These are phyloP conservation scores for Scutellaria galericulata DNA, from an alignment of 257 asterid genomes.

Conservation along the genomic window DNA sequence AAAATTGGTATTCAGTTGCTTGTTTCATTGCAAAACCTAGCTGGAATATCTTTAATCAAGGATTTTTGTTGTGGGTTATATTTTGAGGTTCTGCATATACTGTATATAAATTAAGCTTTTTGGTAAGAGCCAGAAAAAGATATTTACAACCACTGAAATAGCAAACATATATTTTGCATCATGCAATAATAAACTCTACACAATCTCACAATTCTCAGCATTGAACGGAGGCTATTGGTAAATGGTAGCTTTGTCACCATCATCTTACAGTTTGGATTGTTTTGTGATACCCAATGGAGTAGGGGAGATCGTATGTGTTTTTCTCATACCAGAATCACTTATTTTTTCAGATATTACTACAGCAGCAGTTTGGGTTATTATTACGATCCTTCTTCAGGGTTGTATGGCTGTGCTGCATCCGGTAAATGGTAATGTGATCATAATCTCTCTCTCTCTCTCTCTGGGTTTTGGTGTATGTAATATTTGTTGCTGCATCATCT, in stretches of 20 bases:
- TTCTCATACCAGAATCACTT: conserved; percentile 20
- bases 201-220: neutral
- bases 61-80: neutral
- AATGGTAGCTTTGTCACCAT: neutral
- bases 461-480: neutral
- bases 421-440: conserved; percentile 74
- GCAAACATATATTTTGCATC: conserved; percentile 16
- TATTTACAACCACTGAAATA: neutral
- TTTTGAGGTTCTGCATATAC: neutral
- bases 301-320: neutral
- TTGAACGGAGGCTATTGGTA: neutral
- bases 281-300: neutral
- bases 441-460: neutral
- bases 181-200: neutral
- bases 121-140: too few relatives aligned
- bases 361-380: conserved; percentile 90
- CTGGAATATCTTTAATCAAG: too few relatives aligned
- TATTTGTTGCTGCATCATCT: neutral
- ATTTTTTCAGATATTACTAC: conserved; percentile 75
- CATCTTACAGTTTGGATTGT: neutral
- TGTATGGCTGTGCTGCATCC: conserved; percentile 79
- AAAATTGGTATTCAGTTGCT: neutral
- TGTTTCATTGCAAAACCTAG: neutral
- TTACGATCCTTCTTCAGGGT: conserved; percentile 88
- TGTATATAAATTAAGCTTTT: neutral